Percentiles rank a stretch among this genome's conserved stretches.
phyloP scores from a whole-genome alignment of 2,329 filamentous ascomycete genomes.

The Pseudocercospora fijiensis region DNA sequence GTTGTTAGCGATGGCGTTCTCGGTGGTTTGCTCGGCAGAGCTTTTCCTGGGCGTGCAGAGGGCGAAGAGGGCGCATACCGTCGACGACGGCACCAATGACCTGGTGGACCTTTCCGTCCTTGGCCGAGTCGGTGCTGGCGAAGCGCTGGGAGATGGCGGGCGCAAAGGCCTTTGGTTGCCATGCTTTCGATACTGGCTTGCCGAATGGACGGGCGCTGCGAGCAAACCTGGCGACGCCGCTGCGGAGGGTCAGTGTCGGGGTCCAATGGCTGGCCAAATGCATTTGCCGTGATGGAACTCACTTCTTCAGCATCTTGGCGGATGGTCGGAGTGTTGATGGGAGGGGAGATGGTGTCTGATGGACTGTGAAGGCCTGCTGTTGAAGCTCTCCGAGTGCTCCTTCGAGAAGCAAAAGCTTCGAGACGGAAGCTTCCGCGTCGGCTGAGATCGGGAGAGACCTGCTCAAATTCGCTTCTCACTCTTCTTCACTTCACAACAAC shows the following conservation, averaged over 20 bases:
- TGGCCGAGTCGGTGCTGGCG: conserved; percentile 58
- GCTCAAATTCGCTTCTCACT: not conserved
- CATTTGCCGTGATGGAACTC: conserved; percentile 44
- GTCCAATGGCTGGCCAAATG: conserved; percentile 40
- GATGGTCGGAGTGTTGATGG: conserved; percentile 50
- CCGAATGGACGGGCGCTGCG: conserved; percentile 60
- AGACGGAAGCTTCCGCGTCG: conserved; percentile 10
- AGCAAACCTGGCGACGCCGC: conserved; percentile 61
- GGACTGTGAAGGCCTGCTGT: conserved; percentile 15
- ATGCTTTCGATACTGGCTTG: conserved; percentile 57
- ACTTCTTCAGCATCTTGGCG: conserved; percentile 82
- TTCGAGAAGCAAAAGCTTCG: conserved; percentile 10
- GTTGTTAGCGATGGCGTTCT: conserved; percentile 10
- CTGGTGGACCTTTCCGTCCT: conserved; percentile 67
- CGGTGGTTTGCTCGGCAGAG: conserved; percentile 30
- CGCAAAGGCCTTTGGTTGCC: conserved; percentile 58
- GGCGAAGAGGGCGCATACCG: conserved; percentile 62
- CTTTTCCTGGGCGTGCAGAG: conserved; percentile 21
- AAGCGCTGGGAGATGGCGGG: conserved; percentile 61
- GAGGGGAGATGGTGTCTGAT: not conserved
- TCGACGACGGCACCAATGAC: conserved; percentile 99
- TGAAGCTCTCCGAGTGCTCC: conserved; percentile 5
- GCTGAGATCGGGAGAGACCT: not conserved
- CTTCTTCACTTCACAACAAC: not conserved
- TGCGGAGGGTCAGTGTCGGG: conserved; percentile 42